Conservation (phyloP, 176 grass and related monocot genomes). For the Phyllostachys edulis region DNA sequence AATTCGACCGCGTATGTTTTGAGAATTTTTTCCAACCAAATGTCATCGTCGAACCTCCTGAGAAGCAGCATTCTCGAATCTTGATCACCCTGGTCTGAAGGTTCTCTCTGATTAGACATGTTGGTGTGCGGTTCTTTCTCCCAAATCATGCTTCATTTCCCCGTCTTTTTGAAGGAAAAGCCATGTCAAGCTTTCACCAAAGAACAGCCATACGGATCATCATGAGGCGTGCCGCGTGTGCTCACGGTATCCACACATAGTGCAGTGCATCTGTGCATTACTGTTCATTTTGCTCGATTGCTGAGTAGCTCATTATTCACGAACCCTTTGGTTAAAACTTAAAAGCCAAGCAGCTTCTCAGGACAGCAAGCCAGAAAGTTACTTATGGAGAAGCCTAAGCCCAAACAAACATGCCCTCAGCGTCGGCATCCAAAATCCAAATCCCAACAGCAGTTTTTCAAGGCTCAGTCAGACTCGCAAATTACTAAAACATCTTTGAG, state of each 20-base stretch:
- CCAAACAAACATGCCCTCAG: too few species aligned
- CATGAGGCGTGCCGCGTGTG: background rate
- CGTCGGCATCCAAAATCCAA: too few species aligned
- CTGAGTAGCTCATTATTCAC: too few species aligned
- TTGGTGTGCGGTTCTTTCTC: background rate
- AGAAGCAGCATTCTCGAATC: background rate
- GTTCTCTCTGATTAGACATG: background rate
- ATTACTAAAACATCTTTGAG: too few species aligned
- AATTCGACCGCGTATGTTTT: background rate
- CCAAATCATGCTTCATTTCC: background rate
- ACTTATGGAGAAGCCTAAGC: too few species aligned
- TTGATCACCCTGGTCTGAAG: background rate
- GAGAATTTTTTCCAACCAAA: background rate
- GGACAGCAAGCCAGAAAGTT: too few species aligned
- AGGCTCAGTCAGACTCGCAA: too few species aligned
- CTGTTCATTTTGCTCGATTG: background rate
- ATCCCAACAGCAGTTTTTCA: too few species aligned
- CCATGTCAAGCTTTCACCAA: background rate
- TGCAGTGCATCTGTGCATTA: background rate
- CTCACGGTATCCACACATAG: conserved; percentile 14
- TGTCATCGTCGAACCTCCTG: background rate
- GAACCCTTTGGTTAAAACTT: too few species aligned
- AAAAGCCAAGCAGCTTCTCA: too few species aligned
- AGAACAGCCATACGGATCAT: background rate
- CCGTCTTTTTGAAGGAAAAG: background rate